Evolutionary conservation across 768 basidiomycete genomes (phyloP), one percentile per base, ranked within the genome.

Genomic region (Psilocybe cyanescens): DNA sequence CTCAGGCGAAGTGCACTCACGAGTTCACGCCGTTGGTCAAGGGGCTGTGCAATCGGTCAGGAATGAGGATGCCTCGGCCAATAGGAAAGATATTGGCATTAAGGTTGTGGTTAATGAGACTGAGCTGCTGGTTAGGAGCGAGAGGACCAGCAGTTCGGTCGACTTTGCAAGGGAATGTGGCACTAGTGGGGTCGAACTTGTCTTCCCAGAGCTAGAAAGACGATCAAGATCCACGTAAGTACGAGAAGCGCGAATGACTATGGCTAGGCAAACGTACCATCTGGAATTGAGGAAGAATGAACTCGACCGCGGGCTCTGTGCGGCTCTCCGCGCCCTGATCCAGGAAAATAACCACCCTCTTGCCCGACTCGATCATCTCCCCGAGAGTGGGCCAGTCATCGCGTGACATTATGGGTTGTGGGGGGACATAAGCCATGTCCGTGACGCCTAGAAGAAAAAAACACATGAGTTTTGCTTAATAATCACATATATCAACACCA

Each of bases 331-430:
- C 79, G 12, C 78, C 76, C 1, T 76, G 67, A 63, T 89, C 87
- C 66, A 90, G 71, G 70, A 90, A 89, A 2, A 86, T 78, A 12
- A 90, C 80, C 8, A 90, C 78, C 4, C 83, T 79, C 68, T 80
- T 86, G 7, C 82, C 84, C 8, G 71, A 74, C 62, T 83, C 79
- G 65, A 89, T 84, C 78, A 90, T 76, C 17, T 81, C 73, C 0
- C 85, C 83, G 1, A 90, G 75, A 0, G 86, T 87, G 0, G 88
- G 88, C 87, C 88, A 91, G 62, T 83, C 78, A 12, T 73, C 70
- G 45, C 75, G 74, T 8, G 75, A 71, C 67, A 83, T 73, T 1
- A 81, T 73, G 1, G 79, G 68, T 3, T 75, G 68, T 0, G 83
- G 77, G 1, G 87, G 88, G 8, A 83, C 75, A 63, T 83, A 89